Percentiles rank a stretch among this genome's conserved stretches.
phyloP scores from a whole-genome alignment of 2,329 filamentous ascomycete species.

The Talaromyces sp. region DNA sequence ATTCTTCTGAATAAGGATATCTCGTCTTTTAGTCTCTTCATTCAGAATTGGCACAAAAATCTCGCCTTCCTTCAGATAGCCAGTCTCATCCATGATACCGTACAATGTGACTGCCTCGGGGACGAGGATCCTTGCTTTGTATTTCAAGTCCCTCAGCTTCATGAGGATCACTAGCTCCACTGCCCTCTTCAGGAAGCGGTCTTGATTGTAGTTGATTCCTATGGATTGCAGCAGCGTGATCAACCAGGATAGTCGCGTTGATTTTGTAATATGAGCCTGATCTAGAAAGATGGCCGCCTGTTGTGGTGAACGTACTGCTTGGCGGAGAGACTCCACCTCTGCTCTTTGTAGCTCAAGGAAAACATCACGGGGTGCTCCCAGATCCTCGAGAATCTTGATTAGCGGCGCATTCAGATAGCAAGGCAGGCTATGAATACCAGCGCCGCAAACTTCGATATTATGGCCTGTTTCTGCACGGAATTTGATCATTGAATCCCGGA shows the following conservation, averaged over 20 bases:
- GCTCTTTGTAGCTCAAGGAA: slow-evolving; percentile 63
- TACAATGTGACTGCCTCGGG: slow-evolving; percentile 70
- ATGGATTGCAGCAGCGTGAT: slow-evolving; percentile 56
- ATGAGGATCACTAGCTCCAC: slow-evolving; percentile 69
- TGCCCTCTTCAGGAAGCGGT: slow-evolving; percentile 66
- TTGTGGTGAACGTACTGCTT: slow-evolving; percentile 58
- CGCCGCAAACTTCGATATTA: slow-evolving; percentile 45
- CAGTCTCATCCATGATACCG: slow-evolving; percentile 80
- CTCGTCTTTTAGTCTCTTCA: slow-evolving; percentile 26
- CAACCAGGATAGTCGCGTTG: slow-evolving; percentile 59
- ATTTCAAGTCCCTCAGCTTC: slow-evolving; percentile 70
- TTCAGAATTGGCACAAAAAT: slow-evolving; percentile 62
- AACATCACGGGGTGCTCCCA: slow-evolving; percentile 55
- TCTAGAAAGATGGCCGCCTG: slow-evolving; percentile 63
- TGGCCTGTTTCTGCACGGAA: slow-evolving; percentile 45
- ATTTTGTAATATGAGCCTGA: slow-evolving; percentile 57
- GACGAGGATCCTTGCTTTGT: slow-evolving; percentile 72
- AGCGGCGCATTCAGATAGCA: slow-evolving; percentile 73
- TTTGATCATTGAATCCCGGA: slow-evolving; percentile 77
- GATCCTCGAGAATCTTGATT: slow-evolving; percentile 83
- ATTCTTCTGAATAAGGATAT: slow-evolving; percentile 32
- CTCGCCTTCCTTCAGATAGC: slow-evolving; percentile 61
- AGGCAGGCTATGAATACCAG: slow-evolving; percentile 62
- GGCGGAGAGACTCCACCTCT: slow-evolving; percentile 59
- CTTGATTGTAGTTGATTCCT: slow-evolving; percentile 62